Base-by-base conservation (phyloP, 345 rosid species). In the Reutealis trisperma region DNA sequence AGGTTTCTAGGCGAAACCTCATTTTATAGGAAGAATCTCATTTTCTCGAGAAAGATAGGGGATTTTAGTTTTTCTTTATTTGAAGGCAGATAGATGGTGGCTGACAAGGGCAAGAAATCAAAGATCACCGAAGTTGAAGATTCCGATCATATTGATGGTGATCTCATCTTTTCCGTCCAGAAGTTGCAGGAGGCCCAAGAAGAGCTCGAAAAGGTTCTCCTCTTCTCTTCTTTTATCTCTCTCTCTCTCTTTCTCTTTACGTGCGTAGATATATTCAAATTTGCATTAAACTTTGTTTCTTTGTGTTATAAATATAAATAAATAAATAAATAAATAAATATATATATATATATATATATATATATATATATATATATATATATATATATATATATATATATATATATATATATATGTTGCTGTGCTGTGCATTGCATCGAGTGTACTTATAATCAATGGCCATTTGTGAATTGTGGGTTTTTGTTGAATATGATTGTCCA, bases 141-240 rank as follows among this genome's bases (percentile, higher is more conserved):
- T 37, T 44, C 73, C 6, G 66, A 73, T 5, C 78, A 71, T 42
- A 63, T 69, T 60, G 81, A 83, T 45, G 67, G 52, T 22, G 81
- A 77, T 7, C 78, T 83, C 19, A 70, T 83, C 8, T 70, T 77
- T 68, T 83, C 83, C 51, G 62, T 77, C 24, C 83, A 79, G 67
- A 83, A 79, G 76, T 61, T 83, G 70, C 86, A 79, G 74, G 86
- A 83, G 76, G 69, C 79, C 81, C 83, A 83, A 60, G 81, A 83
- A 49, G 81, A 77, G 51, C 83, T 83, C 2, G 83, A 83, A 30
- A 83, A 77, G 83, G 86, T 83, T 22, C 57, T 14, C 18, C 9
- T n/a, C n/a, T 10, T 30, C 16, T 9, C 44, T 34, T 21, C 0
- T 54, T 22, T 27, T 27, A 27, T 27, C 30, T 27, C 30, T 27